Base-by-base conservation (phyloP, 2,329 filamentous ascomycete genomes). In the Epichloe bromicola region DNA sequence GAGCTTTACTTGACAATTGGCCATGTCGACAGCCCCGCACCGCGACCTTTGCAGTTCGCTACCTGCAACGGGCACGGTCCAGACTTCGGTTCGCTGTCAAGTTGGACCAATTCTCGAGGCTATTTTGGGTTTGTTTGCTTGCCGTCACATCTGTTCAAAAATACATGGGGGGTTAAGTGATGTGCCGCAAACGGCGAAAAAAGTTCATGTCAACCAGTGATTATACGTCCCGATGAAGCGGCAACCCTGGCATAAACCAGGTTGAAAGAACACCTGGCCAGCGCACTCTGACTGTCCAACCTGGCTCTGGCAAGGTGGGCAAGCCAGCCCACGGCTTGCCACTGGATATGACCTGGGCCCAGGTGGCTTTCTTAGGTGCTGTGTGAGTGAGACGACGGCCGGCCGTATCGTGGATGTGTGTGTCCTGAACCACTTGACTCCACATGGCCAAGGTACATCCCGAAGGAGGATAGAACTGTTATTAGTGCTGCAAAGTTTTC, bases 201-300 rank as follows among this genome's bases (percentile, higher is more conserved):
- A 8, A 15, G 23, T 17, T 17, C 33, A 20, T 11, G 26, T 33
- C 20, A 12, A 15, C 49, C 49, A 51, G 49, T 47, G 37, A 47
- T 44, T 17, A 49, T 20, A 14, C 33, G 51, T 53, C 51, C 53
- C 53, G 44, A 48, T 34, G 39, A 48, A 48, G 37, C 46, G 53
- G 51, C 46, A 53, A 45, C 51, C 51, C 45, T 20, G 45, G 48
- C 37, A 48, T 48, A 11, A 23, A 36, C 50, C 43, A 17, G 34
- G 33, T 48, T 33, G 43, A 45, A 33, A 15, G 37, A n/a, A 30
- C 15, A 40, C 48, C 41, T 17, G 41, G 33, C 19, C 12, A 17
- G 33, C 41, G 30, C 30, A 46, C 12, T 37, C 41, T 46, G 42
- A 40, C 33, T n/a, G 10, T 15, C 20, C 34, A 46, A 19, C 36